Conservation (phyloP, 75 land plant genomes). For the Gnetum montanum region DNA sequence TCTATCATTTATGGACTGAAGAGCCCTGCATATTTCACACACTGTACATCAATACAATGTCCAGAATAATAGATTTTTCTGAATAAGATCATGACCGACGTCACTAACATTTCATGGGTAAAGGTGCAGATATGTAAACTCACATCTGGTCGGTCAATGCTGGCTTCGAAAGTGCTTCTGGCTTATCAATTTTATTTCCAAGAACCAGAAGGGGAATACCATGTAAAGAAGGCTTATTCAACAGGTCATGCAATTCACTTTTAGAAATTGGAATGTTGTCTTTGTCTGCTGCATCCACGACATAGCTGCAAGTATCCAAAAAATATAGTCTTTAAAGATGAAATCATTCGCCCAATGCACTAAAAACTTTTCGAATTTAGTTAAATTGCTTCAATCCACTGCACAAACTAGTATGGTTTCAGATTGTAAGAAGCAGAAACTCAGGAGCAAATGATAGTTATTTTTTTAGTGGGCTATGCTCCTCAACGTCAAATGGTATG, state of each 20-base stretch:
- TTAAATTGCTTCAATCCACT: too few species aligned
- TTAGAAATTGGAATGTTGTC: slow-evolving; percentile 70
- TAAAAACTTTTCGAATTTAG: too few species aligned
- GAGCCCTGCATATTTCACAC: slow-evolving; percentile 29
- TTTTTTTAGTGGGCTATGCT: too few species aligned
- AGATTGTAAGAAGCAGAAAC: too few species aligned
- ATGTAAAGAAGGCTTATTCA: slow-evolving; percentile 67
- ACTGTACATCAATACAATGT: background rate
- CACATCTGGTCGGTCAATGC: slow-evolving; percentile 83
- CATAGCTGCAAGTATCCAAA: slow-evolving; percentile 72
- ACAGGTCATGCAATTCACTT: slow-evolving; percentile 74
- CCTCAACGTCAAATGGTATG: too few species aligned
- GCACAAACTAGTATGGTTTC: too few species aligned
- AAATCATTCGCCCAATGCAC: too few species aligned
- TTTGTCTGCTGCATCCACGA: slow-evolving; percentile 90
- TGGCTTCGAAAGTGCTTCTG: slow-evolving; percentile 76
- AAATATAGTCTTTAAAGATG: too few species aligned
- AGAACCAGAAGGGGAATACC: slow-evolving; percentile 84
- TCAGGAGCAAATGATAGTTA: too few species aligned
- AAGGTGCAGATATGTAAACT: slow-evolving; percentile 26
- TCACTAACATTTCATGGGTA: background rate
- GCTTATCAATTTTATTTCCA: slow-evolving; percentile 91
- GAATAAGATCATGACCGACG: background rate
- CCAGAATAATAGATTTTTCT: background rate
- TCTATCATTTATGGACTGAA: slow-evolving; percentile 47